Evolutionary conservation across 768 basidiomycete genomes (phyloP).

Genomic region (Lactarius hatsudake): DNA sequence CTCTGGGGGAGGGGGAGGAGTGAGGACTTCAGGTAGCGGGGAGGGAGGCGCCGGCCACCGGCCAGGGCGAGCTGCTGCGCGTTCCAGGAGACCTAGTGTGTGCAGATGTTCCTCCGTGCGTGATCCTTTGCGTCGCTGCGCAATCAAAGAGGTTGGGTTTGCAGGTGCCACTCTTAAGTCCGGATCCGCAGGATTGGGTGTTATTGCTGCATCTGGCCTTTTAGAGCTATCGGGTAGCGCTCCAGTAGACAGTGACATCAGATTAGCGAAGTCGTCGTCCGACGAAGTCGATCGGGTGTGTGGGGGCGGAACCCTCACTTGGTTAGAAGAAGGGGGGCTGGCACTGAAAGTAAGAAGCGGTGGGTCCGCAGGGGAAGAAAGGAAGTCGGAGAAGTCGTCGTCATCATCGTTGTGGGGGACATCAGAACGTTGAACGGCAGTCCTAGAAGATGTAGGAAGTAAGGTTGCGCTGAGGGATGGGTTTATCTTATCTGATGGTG

Average conservation of each 20-base stretch:
- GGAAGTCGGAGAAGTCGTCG: constrained; percentile 55
- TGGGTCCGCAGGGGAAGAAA: constrained; percentile 34
- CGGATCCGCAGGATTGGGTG: background rate
- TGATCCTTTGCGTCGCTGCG: constrained; percentile 34
- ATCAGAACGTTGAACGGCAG: background rate
- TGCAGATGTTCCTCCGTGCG: constrained; percentile 51
- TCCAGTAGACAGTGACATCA: constrained; percentile 38
- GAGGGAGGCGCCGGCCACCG: constrained; percentile 23
- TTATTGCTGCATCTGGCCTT: background rate
- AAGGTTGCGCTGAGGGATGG: constrained; percentile 23
- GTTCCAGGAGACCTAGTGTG: constrained; percentile 55
- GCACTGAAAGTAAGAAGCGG: constrained; percentile 9
- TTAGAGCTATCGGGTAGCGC: background rate
- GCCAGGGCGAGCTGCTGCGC: constrained; percentile 37
- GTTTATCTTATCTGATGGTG: background rate
- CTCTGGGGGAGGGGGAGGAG: constrained; percentile 18
- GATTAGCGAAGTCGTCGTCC: constrained; percentile 49
- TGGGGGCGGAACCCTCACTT: background rate
- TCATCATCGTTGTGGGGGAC: constrained; percentile 24
- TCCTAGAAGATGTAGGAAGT: constrained; percentile 19
- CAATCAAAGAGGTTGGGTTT: constrained; percentile 16
- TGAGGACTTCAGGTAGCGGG: constrained; percentile 18
- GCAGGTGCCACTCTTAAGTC: background rate
- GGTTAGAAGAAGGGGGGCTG: constrained; percentile 1
- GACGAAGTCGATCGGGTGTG: constrained; percentile 29